phyloP scores from a whole-genome alignment of 306 rosid species.

The Erythrophleum fordii region DNA sequence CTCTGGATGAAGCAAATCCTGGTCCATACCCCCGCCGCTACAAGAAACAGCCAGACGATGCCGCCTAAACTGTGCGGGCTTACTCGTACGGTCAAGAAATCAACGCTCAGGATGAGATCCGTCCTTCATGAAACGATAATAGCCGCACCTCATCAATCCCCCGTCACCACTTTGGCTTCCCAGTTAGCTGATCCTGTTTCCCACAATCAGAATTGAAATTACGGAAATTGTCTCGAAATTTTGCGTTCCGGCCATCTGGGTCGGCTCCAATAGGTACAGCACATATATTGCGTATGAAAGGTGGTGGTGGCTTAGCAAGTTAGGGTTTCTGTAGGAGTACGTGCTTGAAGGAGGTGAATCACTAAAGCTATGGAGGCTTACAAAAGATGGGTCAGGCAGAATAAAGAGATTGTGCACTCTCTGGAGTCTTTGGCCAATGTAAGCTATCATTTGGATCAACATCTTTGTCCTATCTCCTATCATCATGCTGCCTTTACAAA shows the following conservation, averaged over 20 bases:
- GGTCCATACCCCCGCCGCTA: too few species aligned
- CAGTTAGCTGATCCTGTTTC: background rate
- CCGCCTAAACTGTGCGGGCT: too few species aligned
- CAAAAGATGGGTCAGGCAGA: slow-evolving; percentile 87
- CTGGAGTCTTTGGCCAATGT: slow-evolving; percentile 92
- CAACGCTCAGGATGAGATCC: slow-evolving; percentile 24
- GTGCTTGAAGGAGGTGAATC: slow-evolving; percentile 28
- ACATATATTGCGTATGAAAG: slow-evolving; percentile 10
- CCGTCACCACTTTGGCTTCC: background rate
- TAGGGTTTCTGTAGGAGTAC: background rate
- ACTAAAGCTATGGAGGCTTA: slow-evolving; percentile 77
- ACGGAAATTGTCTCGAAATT: slow-evolving; percentile 27
- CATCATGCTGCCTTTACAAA: slow-evolving; percentile 13
- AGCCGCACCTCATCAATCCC: background rate
- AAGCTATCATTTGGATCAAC: slow-evolving; percentile 42
- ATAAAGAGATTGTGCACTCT: slow-evolving; percentile 83
- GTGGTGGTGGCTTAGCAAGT: background rate
- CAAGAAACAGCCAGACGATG: too few species aligned
- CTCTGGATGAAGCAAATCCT: too few species aligned
- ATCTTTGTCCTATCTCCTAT: background rate
- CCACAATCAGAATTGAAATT: background rate
- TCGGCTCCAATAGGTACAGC: slow-evolving; percentile 18
- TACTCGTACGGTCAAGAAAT: background rate
- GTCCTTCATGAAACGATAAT: background rate
- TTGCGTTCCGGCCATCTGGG: slow-evolving; percentile 37